Evolutionary conservation across 1,139 yeast genomes (phyloP).

Genomic region (Trichomonascaceae sp.): DNA sequence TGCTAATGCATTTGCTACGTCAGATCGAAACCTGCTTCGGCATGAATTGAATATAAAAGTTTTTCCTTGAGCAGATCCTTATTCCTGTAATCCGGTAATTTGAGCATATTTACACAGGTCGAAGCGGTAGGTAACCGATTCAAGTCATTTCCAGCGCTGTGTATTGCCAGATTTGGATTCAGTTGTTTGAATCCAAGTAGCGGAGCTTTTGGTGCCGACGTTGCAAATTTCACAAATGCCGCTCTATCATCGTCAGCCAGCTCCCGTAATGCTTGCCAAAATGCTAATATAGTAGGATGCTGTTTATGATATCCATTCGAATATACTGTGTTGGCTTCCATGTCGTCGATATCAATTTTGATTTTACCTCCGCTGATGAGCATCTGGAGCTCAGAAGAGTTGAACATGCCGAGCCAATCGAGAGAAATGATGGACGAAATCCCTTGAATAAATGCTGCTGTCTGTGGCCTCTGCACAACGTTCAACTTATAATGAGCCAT

Average conservation of each 20-base stretch:
- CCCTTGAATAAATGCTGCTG: conserved; percentile 64
- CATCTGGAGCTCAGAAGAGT: conserved; percentile 74
- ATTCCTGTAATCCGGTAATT: conserved; percentile 73
- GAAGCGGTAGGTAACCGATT: conserved; percentile 82
- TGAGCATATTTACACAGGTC: conserved; percentile 84
- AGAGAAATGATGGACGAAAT: conserved; percentile 60
- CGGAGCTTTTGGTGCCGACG: conserved; percentile 90
- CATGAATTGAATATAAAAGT: conserved; percentile 66
- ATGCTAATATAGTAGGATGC: conserved; percentile 46
- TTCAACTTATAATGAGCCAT: conserved; percentile 77
- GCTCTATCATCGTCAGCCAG: conserved; percentile 56
- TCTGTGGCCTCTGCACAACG: conserved; percentile 51
- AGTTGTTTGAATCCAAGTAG: conserved; percentile 74
- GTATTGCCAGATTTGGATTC: conserved; percentile 73
- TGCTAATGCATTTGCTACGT: conserved; percentile 35
- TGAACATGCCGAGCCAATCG: conserved; percentile 79
- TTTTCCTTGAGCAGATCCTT: conserved; percentile 54
- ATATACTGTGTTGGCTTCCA: conserved; percentile 55
- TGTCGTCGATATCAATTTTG: conserved; percentile 64
- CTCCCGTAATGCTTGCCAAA: conserved; percentile 76
- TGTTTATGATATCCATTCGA: conserved; percentile 55
- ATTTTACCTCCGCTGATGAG: conserved; percentile 76
- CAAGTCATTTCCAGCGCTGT: conserved; percentile 51
- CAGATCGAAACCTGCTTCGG: conserved; percentile 83
- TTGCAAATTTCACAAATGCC: conserved; percentile 73